Conservation (phyloP, 2,329 filamentous ascomycete genomes). For the Arthrobotrys megalospora region DNA sequence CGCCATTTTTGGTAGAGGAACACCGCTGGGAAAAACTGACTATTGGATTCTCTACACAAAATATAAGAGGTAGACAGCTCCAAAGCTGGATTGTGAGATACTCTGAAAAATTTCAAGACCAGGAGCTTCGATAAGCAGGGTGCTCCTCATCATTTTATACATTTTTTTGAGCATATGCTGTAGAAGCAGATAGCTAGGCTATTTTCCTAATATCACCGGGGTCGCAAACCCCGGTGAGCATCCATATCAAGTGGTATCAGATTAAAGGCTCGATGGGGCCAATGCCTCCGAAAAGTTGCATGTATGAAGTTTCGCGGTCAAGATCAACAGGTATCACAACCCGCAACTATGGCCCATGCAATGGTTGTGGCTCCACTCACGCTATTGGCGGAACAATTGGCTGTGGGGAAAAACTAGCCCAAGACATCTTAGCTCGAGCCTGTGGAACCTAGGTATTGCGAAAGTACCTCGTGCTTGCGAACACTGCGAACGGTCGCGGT, state of each 20-base stretch:
- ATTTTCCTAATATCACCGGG: slow-evolving; percentile 21
- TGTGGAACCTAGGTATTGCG: slow-evolving; percentile 11
- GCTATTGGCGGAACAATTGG: slow-evolving; percentile 60
- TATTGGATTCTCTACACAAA: slow-evolving; percentile 36
- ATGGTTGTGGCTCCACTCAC: slow-evolving; percentile 29
- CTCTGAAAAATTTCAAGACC: slow-evolving; percentile 30
- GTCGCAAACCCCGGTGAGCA: slow-evolving; percentile 25
- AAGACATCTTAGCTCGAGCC: slow-evolving; percentile 39
- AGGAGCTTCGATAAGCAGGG: slow-evolving; percentile 36
- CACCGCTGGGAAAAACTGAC: slow-evolving; percentile 28
- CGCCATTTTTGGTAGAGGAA: slow-evolving; percentile 34
- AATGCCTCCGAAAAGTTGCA: slow-evolving; percentile 57
- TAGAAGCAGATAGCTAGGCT: slow-evolving; percentile 13
- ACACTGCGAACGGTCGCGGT: background rate
- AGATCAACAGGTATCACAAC: slow-evolving; percentile 41
- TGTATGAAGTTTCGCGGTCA: slow-evolving; percentile 35
- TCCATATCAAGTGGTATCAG: slow-evolving; percentile 31
- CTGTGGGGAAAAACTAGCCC: slow-evolving; percentile 43
- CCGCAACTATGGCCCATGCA: slow-evolving; percentile 30
- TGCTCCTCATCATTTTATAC: slow-evolving; percentile 47
- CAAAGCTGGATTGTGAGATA: slow-evolving; percentile 31
- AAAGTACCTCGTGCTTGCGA: slow-evolving; percentile 14
- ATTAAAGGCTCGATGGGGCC: slow-evolving; percentile 49
- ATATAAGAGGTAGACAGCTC: slow-evolving; percentile 19
- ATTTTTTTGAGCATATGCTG: slow-evolving; percentile 20